Percentiles rank a stretch among this genome's conserved stretches.
phyloP scores from a whole-genome alignment of 129 eudicot species.

The Glebionis coronaria region DNA sequence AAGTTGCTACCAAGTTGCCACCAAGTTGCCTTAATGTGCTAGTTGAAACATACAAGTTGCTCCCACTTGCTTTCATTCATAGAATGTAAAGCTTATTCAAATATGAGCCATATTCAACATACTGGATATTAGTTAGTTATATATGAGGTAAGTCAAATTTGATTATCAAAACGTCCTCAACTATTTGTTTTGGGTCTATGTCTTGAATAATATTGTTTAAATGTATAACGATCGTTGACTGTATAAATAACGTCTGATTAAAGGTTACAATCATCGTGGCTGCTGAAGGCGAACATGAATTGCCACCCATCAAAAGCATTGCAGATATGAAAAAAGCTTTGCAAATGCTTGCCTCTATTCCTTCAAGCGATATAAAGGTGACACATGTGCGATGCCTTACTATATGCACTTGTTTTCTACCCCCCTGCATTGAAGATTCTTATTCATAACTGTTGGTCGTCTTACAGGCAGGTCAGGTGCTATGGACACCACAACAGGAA shows the following conservation, averaged over 20 bases:
- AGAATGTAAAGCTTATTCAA: no score
- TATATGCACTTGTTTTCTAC: background rate
- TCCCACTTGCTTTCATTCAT: no score
- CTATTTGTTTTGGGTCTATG: no score
- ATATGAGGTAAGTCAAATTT: no score
- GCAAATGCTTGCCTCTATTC: constrained; percentile 62
- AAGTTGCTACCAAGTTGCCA: no score
- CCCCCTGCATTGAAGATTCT: background rate
- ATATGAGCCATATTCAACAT: no score
- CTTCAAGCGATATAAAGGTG: constrained; percentile 54
- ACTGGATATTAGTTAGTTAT: no score
- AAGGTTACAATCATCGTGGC: constrained; percentile 91
- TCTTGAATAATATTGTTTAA: no score
- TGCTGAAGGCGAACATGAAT: constrained; percentile 50
- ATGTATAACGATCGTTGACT: background rate
- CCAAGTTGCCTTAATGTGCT: no score
- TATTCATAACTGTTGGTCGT: background rate
- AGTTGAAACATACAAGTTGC: no score
- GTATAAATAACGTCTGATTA: constrained; percentile 3
- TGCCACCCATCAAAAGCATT: constrained; percentile 56
- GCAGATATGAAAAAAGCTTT: constrained; percentile 64
- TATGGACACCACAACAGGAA: constrained; percentile 88
- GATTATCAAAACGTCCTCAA: no score
- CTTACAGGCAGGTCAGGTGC: constrained; percentile 68
- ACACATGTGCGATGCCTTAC: background rate